Conservation (phyloP, 2,329 filamentous ascomycete species). For the Trichoderma sp. region DNA sequence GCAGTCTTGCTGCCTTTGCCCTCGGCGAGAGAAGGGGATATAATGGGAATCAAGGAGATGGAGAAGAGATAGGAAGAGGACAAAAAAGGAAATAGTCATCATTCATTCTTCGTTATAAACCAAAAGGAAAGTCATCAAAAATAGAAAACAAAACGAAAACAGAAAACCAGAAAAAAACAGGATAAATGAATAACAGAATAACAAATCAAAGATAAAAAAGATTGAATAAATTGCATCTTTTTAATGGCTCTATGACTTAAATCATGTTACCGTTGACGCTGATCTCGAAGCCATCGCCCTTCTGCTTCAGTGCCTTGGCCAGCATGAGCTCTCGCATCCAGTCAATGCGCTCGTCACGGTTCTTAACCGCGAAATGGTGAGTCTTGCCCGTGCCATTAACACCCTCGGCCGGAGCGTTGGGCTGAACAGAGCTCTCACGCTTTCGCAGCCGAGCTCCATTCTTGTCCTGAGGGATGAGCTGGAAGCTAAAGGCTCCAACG, state of each 20-base stretch:
- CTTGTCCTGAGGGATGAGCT: slow-evolving; percentile 70
- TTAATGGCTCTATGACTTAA: slow-evolving; percentile 33
- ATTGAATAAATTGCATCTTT: background rate
- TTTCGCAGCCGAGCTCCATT: slow-evolving; percentile 53
- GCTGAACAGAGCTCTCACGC: slow-evolving; percentile 47
- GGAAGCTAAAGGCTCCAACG: slow-evolving; percentile 74
- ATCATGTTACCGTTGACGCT: slow-evolving; percentile 78
- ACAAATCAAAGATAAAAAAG: background rate
- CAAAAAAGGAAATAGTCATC: slow-evolving; percentile 8
- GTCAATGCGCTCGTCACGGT: slow-evolving; percentile 85
- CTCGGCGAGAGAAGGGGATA: slow-evolving; percentile 9
- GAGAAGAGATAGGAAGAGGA: slow-evolving; percentile 23
- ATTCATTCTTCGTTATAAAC: slow-evolving; percentile 13
- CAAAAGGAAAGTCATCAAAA: slow-evolving; percentile 17
- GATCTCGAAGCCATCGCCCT: slow-evolving; percentile 78
- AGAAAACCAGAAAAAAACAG: background rate
- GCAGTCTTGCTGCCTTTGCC: background rate
- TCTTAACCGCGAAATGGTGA: slow-evolving; percentile 89
- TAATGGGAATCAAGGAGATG: background rate
- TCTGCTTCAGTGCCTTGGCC: slow-evolving; percentile 80
- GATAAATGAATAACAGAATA: background rate
- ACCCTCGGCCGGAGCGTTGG: slow-evolving; percentile 39
- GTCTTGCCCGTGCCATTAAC: slow-evolving; percentile 70
- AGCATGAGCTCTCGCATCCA: slow-evolving; percentile 97
- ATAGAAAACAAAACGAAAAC: background rate